Evolutionary conservation across 2,329 filamentous ascomycete species (phyloP), one percentile per base, ranked within the genome.

Genomic region (Neofusicoccum cordaticola): DNA sequence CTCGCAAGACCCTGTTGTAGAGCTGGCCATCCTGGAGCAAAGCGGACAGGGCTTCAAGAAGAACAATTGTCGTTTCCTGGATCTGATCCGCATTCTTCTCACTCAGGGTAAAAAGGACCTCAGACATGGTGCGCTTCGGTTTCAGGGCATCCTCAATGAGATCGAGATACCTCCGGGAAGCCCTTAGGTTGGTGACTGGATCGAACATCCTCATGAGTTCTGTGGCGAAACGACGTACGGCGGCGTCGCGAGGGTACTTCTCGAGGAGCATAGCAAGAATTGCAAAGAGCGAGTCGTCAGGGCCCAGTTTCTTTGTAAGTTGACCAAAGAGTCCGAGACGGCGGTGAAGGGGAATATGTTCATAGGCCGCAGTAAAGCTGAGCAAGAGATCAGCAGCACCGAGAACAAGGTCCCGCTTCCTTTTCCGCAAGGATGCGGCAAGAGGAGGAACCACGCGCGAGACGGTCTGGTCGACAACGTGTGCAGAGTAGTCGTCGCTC

Each of bases 351-450:
- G 95, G 95, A 68, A 99, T 93, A 74, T 99, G 95, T 75, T 97
- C 93, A 76, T 96, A 99, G 0, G 96, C 95, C 7, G 93, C 93
- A 17, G 93, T 94, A 74, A 99, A 99, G 80, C 93, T 98, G 47
- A 96, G 84, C n/a, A 99, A 84, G 53, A 99, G 86, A 71, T 97
- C 93, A 0, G 93, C 91, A 7, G 93, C 92, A 50, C 93, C 92
- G 39, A 88, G 89, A 22, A 97, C 86, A 41, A 92, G 84, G 68
- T 92, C 89, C 70, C 91, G 89, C 71, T 92, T 91, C 68, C 86
- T 83, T 73, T 90, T 90, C 62, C 91, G 88, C 66, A 99, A 84
- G 0, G 93, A 96, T 37, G 89, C 87, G 44, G 97, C 92, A 50
- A 99, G 82, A 13, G 94, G 93, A 27, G 96, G 96, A 35, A 99